Evolutionary conservation across 768 basidiomycete genomes (phyloP), one percentile per base, ranked within the genome.

Genomic region (Cyclocybe cylindracea): DNA sequence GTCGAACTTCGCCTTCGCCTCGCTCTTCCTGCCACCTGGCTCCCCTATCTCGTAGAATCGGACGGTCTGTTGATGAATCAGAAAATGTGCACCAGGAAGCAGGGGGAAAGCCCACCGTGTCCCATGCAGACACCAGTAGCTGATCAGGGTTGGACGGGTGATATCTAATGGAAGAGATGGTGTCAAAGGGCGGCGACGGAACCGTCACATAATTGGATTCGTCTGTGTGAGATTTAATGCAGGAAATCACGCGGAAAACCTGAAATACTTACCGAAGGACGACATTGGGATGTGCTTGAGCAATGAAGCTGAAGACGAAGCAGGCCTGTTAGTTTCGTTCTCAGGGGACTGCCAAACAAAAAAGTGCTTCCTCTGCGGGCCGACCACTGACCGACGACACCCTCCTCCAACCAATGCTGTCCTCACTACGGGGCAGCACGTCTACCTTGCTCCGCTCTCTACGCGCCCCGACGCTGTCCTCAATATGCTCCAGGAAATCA

Each of bases 111-210:
- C 73, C 29, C 61, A 79, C 82, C 18, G 90, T 83, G 69, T 98
- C 96, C 96, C 96, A 98, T 54, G 90, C 88, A 10, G 91, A 84
- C 13, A 90, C 91, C 0, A 98, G 72, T 1, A 98, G 72, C 14
- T 88, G 85, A 48, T 88, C 78, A 2, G 94, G 86, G 65, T 89
- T 82, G 3, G 78, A 77, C 1, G 93, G 89, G 16, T 93, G 91
- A 69, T 89, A 98, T 32, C 82, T 78, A 29, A 98, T 72, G 36
- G 84, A 78, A 2, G 92, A 89, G 44, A 96, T 80, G 60, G 88
- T 89, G 70, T 97, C 94, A 59, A 91, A 87, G 0, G 93, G 93
- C 0, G 91, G 85, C 0, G 86, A 84, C 1, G 69, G 67, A 1
- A 63, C 50, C 2, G 61, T 59, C 2, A 58, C 60, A 42, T 65